These are phyloP conservation scores for Debaryomycetaceae sp. DNA, from an alignment of 1,139 yeast genomes.

Conservation along the genomic window DNA sequence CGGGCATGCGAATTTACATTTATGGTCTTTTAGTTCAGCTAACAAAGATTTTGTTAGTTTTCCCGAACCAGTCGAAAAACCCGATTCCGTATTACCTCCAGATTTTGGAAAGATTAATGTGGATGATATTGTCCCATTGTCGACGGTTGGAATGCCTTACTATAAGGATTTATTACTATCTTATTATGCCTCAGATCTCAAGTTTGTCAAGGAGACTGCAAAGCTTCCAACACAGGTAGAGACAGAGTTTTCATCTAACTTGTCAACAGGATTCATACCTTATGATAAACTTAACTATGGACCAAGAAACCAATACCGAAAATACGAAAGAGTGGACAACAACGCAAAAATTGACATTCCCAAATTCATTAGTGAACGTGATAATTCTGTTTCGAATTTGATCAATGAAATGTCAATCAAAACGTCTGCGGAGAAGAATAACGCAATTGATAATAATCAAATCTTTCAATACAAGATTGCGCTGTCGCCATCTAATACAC, in stretches of 20 bases:
- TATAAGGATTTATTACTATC: slow-evolving; percentile 77
- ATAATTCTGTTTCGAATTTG: background rate
- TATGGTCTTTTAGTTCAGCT: slow-evolving; percentile 63
- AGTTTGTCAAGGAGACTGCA: slow-evolving; percentile 52
- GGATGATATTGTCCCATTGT: slow-evolving; percentile 54
- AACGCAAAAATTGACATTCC: slow-evolving; percentile 38
- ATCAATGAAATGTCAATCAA: slow-evolving; percentile 1
- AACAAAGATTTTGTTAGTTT: slow-evolving; percentile 43
- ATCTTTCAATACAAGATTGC: slow-evolving; percentile 25
- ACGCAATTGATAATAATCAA: slow-evolving; percentile 16
- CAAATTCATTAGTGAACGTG: slow-evolving; percentile 69
- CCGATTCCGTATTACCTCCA: slow-evolving; percentile 32
- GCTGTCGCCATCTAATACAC: background rate
- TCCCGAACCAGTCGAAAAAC: slow-evolving; percentile 51
- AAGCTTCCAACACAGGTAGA: slow-evolving; percentile 48
- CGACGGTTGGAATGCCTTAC: slow-evolving; percentile 80
- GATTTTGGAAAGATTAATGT: slow-evolving; percentile 25
- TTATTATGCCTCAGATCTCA: slow-evolving; percentile 66
- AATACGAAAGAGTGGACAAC: slow-evolving; percentile 39
- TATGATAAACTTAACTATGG: slow-evolving; percentile 60
- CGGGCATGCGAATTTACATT: slow-evolving; percentile 57
- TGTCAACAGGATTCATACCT: slow-evolving; percentile 22
- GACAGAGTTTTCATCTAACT: slow-evolving; percentile 29
- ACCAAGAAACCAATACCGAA: slow-evolving; percentile 44
- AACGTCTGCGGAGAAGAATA: slow-evolving; percentile 1